A percentile compares a stretch with the other conserved stretches of the same genome.
phyloP scores from a whole-genome alignment of 805 yeast genomes.

The Hanseniaspora lindneri region DNA sequence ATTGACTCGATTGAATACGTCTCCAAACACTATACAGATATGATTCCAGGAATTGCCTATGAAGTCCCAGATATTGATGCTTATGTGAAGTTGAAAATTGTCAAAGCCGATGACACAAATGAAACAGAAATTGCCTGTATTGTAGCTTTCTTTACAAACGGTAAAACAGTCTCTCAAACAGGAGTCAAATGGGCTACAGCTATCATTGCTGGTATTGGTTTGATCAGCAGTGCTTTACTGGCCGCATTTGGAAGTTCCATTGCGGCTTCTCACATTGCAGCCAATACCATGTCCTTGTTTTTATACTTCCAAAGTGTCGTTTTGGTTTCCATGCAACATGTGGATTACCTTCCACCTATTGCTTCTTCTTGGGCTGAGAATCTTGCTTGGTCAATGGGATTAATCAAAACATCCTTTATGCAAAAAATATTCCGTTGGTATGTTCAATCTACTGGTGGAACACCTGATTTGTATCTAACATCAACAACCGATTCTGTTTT shows the following conservation, averaged over 20 bases:
- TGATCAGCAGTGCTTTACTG: slow-evolving; percentile 67
- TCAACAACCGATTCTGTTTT: slow-evolving; percentile 53
- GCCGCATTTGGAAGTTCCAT: slow-evolving; percentile 78
- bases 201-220: slow-evolving; percentile 75
- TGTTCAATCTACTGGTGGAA: slow-evolving; percentile 79
- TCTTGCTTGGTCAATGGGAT: slow-evolving; percentile 90
- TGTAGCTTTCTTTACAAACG: slow-evolving; percentile 62
- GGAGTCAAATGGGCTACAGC: slow-evolving; percentile 93
- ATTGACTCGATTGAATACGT: slow-evolving; percentile 59
- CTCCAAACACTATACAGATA: slow-evolving; percentile 35
- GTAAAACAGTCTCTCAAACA: slow-evolving; percentile 66
- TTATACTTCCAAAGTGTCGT: slow-evolving; percentile 82
- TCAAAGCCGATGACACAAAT: slow-evolving; percentile 29
- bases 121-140: slow-evolving; percentile 53
- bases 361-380: slow-evolving; percentile 89
- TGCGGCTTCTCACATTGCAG: slow-evolving; percentile 80
- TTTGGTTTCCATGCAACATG: slow-evolving; percentile 72
- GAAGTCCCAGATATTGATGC: slow-evolving; percentile 82
- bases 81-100: slow-evolving; percentile 45
- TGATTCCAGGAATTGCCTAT: slow-evolving; percentile 76
- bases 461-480: slow-evolving; percentile 56
- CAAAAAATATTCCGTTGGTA: slow-evolving; percentile 78
- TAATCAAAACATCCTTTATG: slow-evolving; percentile 68
- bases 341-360: slow-evolving; percentile 79
- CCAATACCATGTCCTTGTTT: slow-evolving; percentile 73